Evolutionary conservation across 1,139 yeast genomes (phyloP).

Genomic region (Suhomyces taliae): DNA sequence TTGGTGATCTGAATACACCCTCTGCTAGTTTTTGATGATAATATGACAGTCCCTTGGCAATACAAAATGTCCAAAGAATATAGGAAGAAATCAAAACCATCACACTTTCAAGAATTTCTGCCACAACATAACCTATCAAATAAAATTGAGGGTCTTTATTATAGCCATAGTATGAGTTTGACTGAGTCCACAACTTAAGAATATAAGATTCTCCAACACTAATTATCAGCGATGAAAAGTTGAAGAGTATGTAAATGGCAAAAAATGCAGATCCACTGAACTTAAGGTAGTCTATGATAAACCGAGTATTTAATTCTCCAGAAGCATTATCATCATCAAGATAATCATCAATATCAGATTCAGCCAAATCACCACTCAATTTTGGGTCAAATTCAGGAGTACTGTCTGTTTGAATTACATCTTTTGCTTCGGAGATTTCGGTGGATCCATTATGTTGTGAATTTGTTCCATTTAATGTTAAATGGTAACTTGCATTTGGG

Average conservation of each 20-base stretch:
- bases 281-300: too few relatives aligned
- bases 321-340: too few relatives aligned
- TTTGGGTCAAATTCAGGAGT: too few relatives aligned
- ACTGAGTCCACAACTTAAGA: conserved; percentile 42
- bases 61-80: conserved; percentile 35
- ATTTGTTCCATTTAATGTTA: conserved; percentile 44
- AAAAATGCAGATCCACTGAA: too few relatives aligned
- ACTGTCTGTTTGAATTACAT: not conserved
- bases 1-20: conserved; percentile 40
- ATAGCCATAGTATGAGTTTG: conserved; percentile 25
- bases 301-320: too few relatives aligned
- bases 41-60: conserved; percentile 32
- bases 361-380: too few relatives aligned
- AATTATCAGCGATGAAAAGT: too few relatives aligned
- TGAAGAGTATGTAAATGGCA: too few relatives aligned
- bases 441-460: conserved; percentile 21
- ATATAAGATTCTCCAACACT: conserved; percentile 15
- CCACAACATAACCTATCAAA: conserved; percentile 26
- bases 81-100: conserved; percentile 28
- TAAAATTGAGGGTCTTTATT: conserved; percentile 26
- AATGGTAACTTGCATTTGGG: conserved; percentile 21
- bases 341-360: too few relatives aligned
- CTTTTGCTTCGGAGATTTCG: conserved; percentile 5
- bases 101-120: conserved; percentile 30
- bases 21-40: conserved; percentile 42